A percentile compares a stretch with the other conserved stretches of the same genome.
These are phyloP conservation scores for Cystobasidiaceae sp. DNA, from an alignment of 1,284 basidiomycete genomes.

Conservation along the genomic window DNA sequence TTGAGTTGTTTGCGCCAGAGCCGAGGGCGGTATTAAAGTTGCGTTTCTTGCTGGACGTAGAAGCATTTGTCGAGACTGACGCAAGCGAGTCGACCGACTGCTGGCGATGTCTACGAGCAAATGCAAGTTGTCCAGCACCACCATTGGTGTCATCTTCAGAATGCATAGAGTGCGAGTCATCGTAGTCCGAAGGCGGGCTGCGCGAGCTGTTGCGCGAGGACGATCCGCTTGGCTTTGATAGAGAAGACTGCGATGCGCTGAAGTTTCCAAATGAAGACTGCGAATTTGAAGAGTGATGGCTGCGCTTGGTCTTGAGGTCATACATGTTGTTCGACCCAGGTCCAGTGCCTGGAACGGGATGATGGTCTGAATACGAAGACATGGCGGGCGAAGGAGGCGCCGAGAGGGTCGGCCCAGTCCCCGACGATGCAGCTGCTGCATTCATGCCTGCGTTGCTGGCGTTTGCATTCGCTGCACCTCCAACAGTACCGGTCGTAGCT, in stretches of 20 bases:
- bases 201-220: too few species aligned
- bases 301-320: slow-evolving; percentile 24
- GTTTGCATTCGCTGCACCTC: too few species aligned
- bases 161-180: neutral
- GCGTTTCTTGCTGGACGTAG: slow-evolving; percentile 22
- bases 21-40: slow-evolving; percentile 23
- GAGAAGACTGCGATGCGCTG: too few species aligned
- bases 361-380: slow-evolving; percentile 26
- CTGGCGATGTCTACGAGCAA: slow-evolving; percentile 16
- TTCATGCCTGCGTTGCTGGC: neutral
- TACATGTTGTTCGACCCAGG: slow-evolving; percentile 7
- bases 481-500: too few species aligned
- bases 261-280: too few species aligned
- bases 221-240: too few species aligned
- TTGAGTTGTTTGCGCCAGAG: too few species aligned
- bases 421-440: slow-evolving; percentile 1
- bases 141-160: slow-evolving; percentile 14
- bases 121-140: neutral
- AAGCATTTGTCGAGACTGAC: slow-evolving; percentile 27
- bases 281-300: too few species aligned
- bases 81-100: slow-evolving; percentile 27
- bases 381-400: slow-evolving; percentile 32
- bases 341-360: neutral
- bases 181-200: slow-evolving; percentile 21
- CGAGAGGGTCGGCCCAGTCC: slow-evolving; percentile 22